Evolutionary conservation across 768 basidiomycete species (phyloP), one percentile per base, ranked within the genome.

Genomic region (Neoboletus brunneissimus): DNA sequence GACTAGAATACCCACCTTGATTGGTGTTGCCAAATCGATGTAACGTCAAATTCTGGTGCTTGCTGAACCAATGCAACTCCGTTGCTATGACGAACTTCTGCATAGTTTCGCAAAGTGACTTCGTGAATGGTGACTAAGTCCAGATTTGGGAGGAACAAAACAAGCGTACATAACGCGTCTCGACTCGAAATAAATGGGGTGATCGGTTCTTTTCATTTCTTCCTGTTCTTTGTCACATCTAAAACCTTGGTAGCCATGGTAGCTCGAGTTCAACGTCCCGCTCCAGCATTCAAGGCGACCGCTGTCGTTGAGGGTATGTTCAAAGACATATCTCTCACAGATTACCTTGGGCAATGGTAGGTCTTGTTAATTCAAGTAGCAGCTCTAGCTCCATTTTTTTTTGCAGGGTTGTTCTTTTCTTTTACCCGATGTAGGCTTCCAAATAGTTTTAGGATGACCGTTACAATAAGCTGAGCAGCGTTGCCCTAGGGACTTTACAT

Each of bases 321-420:
- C 76, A 80, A 86, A 66, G 84, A 94, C 27, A 72, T 92, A 54
- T 85, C 88, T n/a, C 74, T 94, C 48, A 72, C 80, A 1, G 83
- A 88, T 60, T 92, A 79, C 73, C 74, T 82, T 31, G 92, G 93
- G 34, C 82, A 91, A 87, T 96, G 92, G 92, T 92, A 61, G 20
- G 46, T 48, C 31, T 44, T 7, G 20, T 29, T 29, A 15, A 34
- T 48, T 51, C 54, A 42, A 57, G 34, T 54, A 1, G 16, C 18
- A 54, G 45, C 50, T 37, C 53, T 29, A 13, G 25, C 32, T 42
- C 46, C 29, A 46, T n/a, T 35, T 23, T 32, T 38, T 34, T 48
- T n/a, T 52, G 18, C 55, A 94, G 94, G 93, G 86, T 95, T n/a
- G 81, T 94, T 35, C 83, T 97, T 18, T 81, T 96, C 73, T 95